Evolutionary conservation across 768 basidiomycete species (phyloP).

Genomic region (Agaricus subrufescens): DNA sequence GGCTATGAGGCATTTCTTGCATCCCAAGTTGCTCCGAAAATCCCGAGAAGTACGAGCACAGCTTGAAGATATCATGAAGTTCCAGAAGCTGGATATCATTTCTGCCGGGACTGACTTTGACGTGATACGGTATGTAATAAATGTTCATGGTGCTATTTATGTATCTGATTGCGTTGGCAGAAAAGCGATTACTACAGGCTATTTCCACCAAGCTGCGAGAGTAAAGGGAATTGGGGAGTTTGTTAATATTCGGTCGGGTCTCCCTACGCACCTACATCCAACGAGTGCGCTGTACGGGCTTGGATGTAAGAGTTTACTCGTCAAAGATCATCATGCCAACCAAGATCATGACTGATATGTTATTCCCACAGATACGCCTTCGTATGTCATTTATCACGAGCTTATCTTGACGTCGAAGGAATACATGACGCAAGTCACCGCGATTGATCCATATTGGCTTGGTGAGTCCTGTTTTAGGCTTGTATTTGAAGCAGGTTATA

Average conservation of each 20-base stretch:
- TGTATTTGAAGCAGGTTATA: neutral
- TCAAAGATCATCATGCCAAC: neutral
- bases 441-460: constrained; percentile 96
- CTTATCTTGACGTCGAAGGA: constrained; percentile 92
- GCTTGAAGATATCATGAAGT: constrained; percentile 98
- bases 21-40: constrained; percentile 93
- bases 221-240: constrained; percentile 99
- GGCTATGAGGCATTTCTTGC: constrained; percentile 92
- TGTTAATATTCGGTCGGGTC: constrained; percentile 91
- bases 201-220: constrained; percentile 97
- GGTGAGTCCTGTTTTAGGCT: constrained; percentile 41
- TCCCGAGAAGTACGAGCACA: constrained; percentile 93
- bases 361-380: constrained; percentile 70
- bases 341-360: constrained; percentile 10
- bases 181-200: constrained; percentile 96
- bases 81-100: constrained; percentile 92
- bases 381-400: constrained; percentile 97
- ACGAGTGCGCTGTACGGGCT: constrained; percentile 95
- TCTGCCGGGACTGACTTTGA: constrained; percentile 96
- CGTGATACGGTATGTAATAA: constrained; percentile 49
- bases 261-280: constrained; percentile 94
- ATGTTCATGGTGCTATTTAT: neutral
- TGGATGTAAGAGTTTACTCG: constrained; percentile 61
- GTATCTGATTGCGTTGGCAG: constrained; percentile 30
- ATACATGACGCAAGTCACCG: constrained; percentile 99